Conservation (phyloP, 1,284 basidiomycete species). For the Trichosporon coremiiforme region DNA sequence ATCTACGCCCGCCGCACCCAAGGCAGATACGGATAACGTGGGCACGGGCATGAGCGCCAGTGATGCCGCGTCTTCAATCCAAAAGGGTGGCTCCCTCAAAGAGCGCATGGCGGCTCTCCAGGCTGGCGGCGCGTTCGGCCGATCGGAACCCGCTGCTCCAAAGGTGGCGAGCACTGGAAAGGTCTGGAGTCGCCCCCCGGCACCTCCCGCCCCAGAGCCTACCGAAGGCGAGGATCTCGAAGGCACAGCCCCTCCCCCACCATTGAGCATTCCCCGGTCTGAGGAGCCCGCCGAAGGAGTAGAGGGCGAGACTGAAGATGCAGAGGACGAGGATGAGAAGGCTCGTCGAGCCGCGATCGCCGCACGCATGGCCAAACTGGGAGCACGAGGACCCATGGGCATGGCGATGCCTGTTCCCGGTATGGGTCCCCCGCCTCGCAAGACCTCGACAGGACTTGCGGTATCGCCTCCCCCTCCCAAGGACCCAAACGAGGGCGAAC, state of each 20-base stretch:
- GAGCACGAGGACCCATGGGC: slow-evolving; percentile 57
- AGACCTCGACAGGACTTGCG: neutral
- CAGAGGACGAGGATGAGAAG: slow-evolving; percentile 56
- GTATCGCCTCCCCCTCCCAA: slow-evolving; percentile 12
- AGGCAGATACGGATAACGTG: slow-evolving; percentile 29
- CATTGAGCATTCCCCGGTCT: slow-evolving; percentile 8
- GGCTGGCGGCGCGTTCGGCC: slow-evolving; percentile 71
- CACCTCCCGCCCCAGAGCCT: slow-evolving; percentile 57
- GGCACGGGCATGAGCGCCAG: slow-evolving; percentile 68
- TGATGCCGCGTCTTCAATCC: slow-evolving; percentile 79
- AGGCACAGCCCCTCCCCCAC: slow-evolving; percentile 29
- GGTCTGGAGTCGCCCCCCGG: slow-evolving; percentile 70
- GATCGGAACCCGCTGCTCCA: slow-evolving; percentile 59
- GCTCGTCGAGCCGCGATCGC: slow-evolving; percentile 58
- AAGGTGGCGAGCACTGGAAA: slow-evolving; percentile 60
- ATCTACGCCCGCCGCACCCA: neutral
- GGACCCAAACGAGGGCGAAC: neutral
- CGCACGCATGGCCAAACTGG: slow-evolving; percentile 58
- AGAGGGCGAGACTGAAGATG: slow-evolving; percentile 41
- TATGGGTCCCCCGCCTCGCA: slow-evolving; percentile 21
- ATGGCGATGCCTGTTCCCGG: slow-evolving; percentile 40
- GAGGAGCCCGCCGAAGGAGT: slow-evolving; percentile 49
- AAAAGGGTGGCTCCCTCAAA: slow-evolving; percentile 68
- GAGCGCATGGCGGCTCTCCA: slow-evolving; percentile 91
- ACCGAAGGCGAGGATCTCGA: slow-evolving; percentile 53